Percentiles rank a stretch among this genome's conserved stretches.
phyloP scores from a whole-genome alignment of 192 early-diverging fungal species.

The Paraglomus brasilianum region DNA sequence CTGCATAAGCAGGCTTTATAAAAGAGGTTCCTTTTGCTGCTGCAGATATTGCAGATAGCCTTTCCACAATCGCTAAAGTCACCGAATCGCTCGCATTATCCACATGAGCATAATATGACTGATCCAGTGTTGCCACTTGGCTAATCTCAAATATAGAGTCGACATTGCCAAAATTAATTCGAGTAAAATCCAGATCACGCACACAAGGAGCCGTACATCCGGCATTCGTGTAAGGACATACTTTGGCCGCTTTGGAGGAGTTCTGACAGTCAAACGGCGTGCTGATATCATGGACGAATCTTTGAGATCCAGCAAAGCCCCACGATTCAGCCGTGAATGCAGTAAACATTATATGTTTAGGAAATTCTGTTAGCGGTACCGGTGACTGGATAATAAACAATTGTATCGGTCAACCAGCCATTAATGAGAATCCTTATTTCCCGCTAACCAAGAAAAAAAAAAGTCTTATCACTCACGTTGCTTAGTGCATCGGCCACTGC shows the following conservation, averaged over 20 bases:
- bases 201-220: constrained; percentile 67
- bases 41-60: constrained; percentile 11
- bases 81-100: constrained; percentile 32
- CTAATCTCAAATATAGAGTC: constrained; percentile 71
- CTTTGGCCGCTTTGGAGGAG: constrained; percentile 19
- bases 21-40: constrained; percentile 14
- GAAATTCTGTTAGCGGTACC: constrained; percentile 40
- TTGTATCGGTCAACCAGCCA: not conserved
- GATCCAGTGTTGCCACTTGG: constrained; percentile 45
- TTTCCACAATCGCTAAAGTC: constrained; percentile 7
- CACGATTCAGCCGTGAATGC: constrained; percentile 72
- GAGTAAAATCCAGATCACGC: constrained; percentile 57
- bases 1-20: constrained; percentile 46
- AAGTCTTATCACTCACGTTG: constrained; percentile 43
- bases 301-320: constrained; percentile 76
- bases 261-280: constrained; percentile 55
- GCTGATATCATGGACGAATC: constrained; percentile 75
- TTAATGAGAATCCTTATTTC: not conserved
- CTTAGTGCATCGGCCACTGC: constrained; percentile 71
- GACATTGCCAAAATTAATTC: constrained; percentile 65
- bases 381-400: constrained; percentile 38
- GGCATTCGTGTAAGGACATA: constrained; percentile 38
- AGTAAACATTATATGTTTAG: constrained; percentile 75
- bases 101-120: constrained; percentile 45
- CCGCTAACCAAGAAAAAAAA: no score